Percentiles rank a stretch among this genome's conserved stretches.
These are phyloP conservation scores for Lodderomyces pseudojiufengensis DNA, from an alignment of 1,139 yeast species.

Conservation along the genomic window DNA sequence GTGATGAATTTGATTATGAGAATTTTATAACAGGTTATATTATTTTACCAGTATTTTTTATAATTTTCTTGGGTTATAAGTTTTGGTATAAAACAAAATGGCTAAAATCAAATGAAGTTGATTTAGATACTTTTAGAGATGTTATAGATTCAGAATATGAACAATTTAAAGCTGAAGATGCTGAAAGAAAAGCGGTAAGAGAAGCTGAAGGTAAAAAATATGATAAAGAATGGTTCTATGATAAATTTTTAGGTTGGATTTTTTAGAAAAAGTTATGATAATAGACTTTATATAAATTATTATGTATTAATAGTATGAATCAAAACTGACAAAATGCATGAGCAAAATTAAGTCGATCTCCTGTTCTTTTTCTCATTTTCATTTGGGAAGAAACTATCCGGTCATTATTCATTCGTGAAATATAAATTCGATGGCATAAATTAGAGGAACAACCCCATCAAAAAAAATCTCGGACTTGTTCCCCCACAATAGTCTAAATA, in stretches of 20 bases:
- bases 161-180: constrained; percentile 42
- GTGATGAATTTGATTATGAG: constrained; percentile 44
- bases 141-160: constrained; percentile 68
- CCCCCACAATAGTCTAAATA: too few relatives aligned
- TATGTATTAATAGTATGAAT: too few relatives aligned
- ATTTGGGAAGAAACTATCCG: too few relatives aligned
- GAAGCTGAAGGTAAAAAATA: constrained; percentile 44
- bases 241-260: constrained; percentile 44
- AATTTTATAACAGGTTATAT: constrained; percentile 74
- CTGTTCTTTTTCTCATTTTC: too few relatives aligned
- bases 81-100: constrained; percentile 48
- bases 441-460: too few relatives aligned
- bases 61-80: constrained; percentile 59
- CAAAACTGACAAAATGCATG: too few relatives aligned
- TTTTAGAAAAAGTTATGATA: too few relatives aligned
- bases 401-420: too few relatives aligned
- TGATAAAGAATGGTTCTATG: constrained; percentile 51
- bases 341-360: too few relatives aligned
- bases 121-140: constrained; percentile 59
- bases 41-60: constrained; percentile 64
- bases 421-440: too few relatives aligned
- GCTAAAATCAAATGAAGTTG: constrained; percentile 56
- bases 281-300: too few relatives aligned
- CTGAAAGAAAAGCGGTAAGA: constrained; percentile 25
- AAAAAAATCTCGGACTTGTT: too few relatives aligned